These are phyloP conservation scores for Mercurialis annua DNA, from an alignment of 345 rosid species.

Conservation along the genomic window DNA sequence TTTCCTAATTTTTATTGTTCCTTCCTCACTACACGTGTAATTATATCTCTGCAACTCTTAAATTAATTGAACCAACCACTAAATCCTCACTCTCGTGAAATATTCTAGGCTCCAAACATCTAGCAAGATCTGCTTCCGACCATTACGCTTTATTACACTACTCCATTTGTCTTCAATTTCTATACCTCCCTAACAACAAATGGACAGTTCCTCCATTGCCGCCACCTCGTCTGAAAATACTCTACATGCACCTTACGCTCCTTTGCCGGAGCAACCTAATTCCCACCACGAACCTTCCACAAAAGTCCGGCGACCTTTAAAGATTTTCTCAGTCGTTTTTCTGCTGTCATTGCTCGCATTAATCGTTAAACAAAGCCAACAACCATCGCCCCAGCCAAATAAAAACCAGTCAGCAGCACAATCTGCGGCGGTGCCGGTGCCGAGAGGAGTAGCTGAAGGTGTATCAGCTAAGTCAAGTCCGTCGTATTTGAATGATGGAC, in stretches of 20 bases:
- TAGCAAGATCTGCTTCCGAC: neutral
- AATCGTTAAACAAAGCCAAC: constrained; percentile 39
- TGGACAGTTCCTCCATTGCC: constrained; percentile 22
- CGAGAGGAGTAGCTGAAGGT: constrained; percentile 54
- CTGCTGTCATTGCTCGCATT: constrained; percentile 40
- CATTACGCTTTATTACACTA: neutral
- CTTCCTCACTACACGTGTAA: too few species aligned
- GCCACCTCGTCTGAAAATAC: neutral
- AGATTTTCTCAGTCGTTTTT: constrained; percentile 39
- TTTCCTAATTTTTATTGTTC: too few species aligned
- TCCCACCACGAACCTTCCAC: constrained; percentile 8
- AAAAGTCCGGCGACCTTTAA: constrained; percentile 29
- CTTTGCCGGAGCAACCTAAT: constrained; percentile 40
- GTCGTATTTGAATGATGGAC: constrained; percentile 13
- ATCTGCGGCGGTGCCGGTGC: constrained; percentile 17
- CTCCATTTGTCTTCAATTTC: neutral
- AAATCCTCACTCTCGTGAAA: neutral
- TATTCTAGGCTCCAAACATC: neutral
- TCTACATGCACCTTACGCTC: constrained; percentile 26
- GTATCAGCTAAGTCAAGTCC: constrained; percentile 70
- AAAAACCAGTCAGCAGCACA: constrained; percentile 5
- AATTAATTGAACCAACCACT: constrained; percentile 4
- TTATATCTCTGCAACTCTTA: neutral
- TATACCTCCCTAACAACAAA: neutral
- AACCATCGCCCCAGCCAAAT: constrained; percentile 1